These are phyloP conservation scores for Cutaneotrichosporon cutaneum DNA, from an alignment of 1,284 basidiomycete genomes.

Conservation along the genomic window DNA sequence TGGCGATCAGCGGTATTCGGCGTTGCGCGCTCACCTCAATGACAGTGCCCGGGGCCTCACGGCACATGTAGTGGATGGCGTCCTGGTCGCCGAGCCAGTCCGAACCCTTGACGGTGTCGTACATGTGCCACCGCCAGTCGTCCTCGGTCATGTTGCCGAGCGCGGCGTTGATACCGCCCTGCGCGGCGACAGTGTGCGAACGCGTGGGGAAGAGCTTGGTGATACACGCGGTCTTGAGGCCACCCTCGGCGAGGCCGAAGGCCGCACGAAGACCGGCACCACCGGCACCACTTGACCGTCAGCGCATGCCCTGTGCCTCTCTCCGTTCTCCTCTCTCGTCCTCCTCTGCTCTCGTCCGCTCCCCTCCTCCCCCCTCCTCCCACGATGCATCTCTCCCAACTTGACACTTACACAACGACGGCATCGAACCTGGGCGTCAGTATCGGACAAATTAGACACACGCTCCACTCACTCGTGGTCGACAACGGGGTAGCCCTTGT, in stretches of 20 bases:
- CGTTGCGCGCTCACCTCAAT: slow-evolving; percentile 66
- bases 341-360: not conserved
- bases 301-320: not conserved
- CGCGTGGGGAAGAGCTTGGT: slow-evolving; percentile 99
- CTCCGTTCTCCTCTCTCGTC: not conserved
- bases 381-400: not conserved
- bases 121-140: slow-evolving; percentile 99
- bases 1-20: slow-evolving; percentile 47
- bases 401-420: slow-evolving; percentile 76
- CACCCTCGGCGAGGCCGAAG: slow-evolving; percentile 97
- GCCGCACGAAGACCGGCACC: slow-evolving; percentile 97
- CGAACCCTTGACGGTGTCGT: slow-evolving; percentile 97
- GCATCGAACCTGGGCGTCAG: slow-evolving; percentile 74
- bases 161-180: slow-evolving; percentile 99
- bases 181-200: slow-evolving; percentile 97
- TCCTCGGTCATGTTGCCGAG: slow-evolving; percentile 99
- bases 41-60: slow-evolving; percentile 90
- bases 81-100: slow-evolving; percentile 99
- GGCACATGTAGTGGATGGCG: slow-evolving; percentile 98
- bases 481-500: slow-evolving; percentile 77
- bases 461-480: slow-evolving; percentile 65
- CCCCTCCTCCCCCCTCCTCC: not conserved
- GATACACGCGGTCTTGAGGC: slow-evolving; percentile 97
- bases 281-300: slow-evolving; percentile 75
- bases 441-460: slow-evolving; percentile 5